A percentile compares a stretch with the other conserved stretches of the same genome.
These are phyloP conservation scores for Botrytis hyacinthi DNA, from an alignment of 2,329 filamentous ascomycete species.

Conservation along the genomic window DNA sequence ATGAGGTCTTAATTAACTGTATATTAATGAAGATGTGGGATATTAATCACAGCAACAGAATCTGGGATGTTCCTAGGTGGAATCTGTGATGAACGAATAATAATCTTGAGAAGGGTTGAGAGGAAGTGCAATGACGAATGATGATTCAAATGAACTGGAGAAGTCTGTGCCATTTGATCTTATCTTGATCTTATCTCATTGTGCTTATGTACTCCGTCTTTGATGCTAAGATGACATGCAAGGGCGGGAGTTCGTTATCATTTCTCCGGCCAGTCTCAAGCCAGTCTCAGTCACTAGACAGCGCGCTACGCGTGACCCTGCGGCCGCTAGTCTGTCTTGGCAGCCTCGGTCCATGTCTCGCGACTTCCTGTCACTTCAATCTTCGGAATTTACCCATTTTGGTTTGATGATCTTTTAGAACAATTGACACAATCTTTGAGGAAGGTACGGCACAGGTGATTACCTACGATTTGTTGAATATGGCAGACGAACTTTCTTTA, in stretches of 20 bases:
- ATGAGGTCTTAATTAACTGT: not conserved
- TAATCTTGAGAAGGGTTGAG: not conserved
- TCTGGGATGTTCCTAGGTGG: not conserved
- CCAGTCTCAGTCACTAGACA: not conserved
- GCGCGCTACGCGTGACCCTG: not conserved
- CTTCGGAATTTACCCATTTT: not conserved
- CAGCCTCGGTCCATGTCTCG: conserved; percentile 6
- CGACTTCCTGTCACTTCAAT: not conserved
- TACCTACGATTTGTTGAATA: not conserved
- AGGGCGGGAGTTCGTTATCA: not conserved
- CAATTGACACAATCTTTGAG: not conserved
- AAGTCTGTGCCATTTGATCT: not conserved
- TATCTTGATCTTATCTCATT: not conserved
- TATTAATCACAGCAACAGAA: not conserved
- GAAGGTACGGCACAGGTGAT: not conserved
- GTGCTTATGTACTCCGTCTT: not conserved
- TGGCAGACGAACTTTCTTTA: conserved; percentile 30
- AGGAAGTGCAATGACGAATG: not conserved
- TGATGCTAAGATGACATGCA: not conserved
- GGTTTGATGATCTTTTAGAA: not conserved
- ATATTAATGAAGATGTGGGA: not conserved
- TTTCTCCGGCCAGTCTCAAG: not conserved
- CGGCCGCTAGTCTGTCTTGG: conserved; percentile 7
- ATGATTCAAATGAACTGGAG: not conserved
- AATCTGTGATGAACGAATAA: not conserved